These are phyloP conservation scores for Globisporangium cederbergense DNA, from an alignment of 352 stramenopile species.

Conservation along the genomic window DNA sequence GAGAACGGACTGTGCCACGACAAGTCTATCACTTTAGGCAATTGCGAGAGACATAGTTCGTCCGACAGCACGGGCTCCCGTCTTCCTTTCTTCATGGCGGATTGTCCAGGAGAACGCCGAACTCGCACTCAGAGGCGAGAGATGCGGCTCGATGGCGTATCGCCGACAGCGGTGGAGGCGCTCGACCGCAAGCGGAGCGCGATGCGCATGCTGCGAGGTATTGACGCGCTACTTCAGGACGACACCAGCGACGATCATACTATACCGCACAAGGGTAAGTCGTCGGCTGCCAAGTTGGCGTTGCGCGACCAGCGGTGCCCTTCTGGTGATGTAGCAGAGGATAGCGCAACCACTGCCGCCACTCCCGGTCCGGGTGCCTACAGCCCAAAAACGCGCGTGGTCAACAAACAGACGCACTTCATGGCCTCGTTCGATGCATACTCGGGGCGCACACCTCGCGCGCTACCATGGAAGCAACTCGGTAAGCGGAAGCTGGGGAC, in stretches of 20 bases:
- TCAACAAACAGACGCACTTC: constrained; percentile 8
- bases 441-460: neutral
- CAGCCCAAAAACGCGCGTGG: neutral
- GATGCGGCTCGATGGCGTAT: constrained; percentile 17
- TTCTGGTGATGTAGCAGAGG: neutral
- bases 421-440: neutral
- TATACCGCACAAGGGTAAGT: neutral
- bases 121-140: neutral
- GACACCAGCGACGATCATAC: neutral
- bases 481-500: neutral
- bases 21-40: too few species aligned
- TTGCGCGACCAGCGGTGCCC: neutral
- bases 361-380: constrained; percentile 6
- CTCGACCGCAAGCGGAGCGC: constrained; percentile 24
- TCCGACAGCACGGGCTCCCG: too few species aligned
- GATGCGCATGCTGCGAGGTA: constrained; percentile 20
- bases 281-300: constrained; percentile 6
- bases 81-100: too few species aligned
- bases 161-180: constrained; percentile 20
- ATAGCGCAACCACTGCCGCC: neutral
- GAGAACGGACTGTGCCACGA: too few species aligned
- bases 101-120: neutral
- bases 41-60: too few species aligned
- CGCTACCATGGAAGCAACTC: constrained; percentile 6
- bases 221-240: constrained; percentile 21